These are phyloP conservation scores for Candolleomyces aberdarensis DNA, from an alignment of 768 basidiomycete genomes.

Conservation along the genomic window DNA sequence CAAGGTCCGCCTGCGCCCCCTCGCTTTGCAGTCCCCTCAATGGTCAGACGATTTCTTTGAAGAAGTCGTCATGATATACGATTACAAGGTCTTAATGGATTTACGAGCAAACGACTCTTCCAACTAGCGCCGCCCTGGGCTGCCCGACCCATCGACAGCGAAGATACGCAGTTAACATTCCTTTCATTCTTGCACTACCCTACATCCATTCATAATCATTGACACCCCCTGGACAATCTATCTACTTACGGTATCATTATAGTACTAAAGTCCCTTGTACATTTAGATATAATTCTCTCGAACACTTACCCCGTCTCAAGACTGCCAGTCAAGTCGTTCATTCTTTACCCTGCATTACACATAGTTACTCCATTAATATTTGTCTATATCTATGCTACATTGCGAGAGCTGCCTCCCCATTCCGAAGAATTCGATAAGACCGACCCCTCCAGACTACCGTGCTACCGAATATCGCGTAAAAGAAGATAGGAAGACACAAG, in stretches of 20 bases:
- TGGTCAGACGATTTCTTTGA: slow-evolving; percentile 66
- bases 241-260: slow-evolving; percentile 10
- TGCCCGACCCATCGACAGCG: background rate
- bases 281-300: slow-evolving; percentile 1
- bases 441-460: slow-evolving; percentile 87
- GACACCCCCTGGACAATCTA: slow-evolving; percentile 5
- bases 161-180: slow-evolving; percentile 2
- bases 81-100: slow-evolving; percentile 38
- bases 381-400: background rate
- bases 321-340: background rate
- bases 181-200: background rate
- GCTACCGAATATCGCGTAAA: slow-evolving; percentile 76
- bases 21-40: slow-evolving; percentile 48
- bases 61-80: slow-evolving; percentile 57
- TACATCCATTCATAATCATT: background rate
- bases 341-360: background rate
- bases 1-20: slow-evolving; percentile 46
- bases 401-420: slow-evolving; percentile 60
- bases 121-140: background rate
- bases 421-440: slow-evolving; percentile 66
- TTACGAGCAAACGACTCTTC: slow-evolving; percentile 22
- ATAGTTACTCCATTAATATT: background rate
- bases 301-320: background rate
- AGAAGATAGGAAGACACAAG: slow-evolving; percentile 85
- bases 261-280: slow-evolving; percentile 3